Conservation (phyloP, 78 protist species). For the Salpingoeca rosetta region DNA sequence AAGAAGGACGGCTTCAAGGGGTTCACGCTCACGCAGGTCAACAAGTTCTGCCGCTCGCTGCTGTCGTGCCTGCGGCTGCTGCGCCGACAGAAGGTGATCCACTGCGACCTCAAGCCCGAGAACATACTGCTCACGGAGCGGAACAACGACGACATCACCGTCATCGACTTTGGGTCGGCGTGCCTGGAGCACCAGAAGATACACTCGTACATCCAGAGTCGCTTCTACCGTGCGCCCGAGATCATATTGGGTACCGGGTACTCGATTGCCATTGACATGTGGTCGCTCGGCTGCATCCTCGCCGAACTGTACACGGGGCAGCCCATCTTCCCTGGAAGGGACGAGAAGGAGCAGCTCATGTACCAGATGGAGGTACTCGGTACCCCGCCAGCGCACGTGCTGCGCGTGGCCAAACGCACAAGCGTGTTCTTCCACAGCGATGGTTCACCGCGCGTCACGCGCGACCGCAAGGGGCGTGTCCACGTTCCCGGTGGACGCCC, state of each 20-base stretch:
- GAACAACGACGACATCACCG: slow-evolving; percentile 48
- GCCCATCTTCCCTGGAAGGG: slow-evolving; percentile 89
- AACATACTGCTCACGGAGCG: slow-evolving; percentile 83
- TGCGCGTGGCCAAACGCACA: slow-evolving; percentile 27
- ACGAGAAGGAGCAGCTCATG: slow-evolving; percentile 70
- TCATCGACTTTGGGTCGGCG: slow-evolving; percentile 83
- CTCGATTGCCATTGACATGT: slow-evolving; percentile 88
- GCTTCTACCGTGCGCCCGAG: slow-evolving; percentile 75
- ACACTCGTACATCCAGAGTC: slow-evolving; percentile 66
- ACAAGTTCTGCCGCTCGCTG: slow-evolving; percentile 70
- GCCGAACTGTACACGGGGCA: slow-evolving; percentile 84
- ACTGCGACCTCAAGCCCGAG: slow-evolving; percentile 96
- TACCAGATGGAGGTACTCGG: slow-evolving; percentile 55
- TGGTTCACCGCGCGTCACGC: slow-evolving; percentile 14
- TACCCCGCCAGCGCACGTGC: slow-evolving; percentile 56
- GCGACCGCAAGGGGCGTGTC: slow-evolving; percentile 61
- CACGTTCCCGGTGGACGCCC: slow-evolving; percentile 46
- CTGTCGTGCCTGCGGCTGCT: slow-evolving; percentile 61
- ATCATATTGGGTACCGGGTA: slow-evolving; percentile 69
- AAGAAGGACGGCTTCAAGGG: slow-evolving; percentile 66
- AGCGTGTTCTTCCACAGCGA: slow-evolving; percentile 42
- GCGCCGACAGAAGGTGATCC: slow-evolving; percentile 63
- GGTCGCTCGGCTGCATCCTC: slow-evolving; percentile 94
- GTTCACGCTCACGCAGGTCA: slow-evolving; percentile 18
- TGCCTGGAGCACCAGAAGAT: slow-evolving; percentile 79